Conservation (phyloP, 805 yeast species). For the Lachancea sp. region DNA sequence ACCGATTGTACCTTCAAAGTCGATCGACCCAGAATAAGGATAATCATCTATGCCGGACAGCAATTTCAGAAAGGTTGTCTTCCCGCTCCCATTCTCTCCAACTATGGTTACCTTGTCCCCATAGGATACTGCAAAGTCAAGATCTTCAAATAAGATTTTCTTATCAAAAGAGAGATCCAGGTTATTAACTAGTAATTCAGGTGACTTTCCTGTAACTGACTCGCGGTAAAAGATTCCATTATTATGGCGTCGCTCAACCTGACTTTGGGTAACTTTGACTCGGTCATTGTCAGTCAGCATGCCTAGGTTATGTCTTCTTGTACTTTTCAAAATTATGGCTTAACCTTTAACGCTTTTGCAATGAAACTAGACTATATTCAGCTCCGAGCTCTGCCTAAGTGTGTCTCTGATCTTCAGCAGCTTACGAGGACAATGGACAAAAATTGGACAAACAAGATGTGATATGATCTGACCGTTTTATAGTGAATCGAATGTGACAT, state of each 20-base stretch:
- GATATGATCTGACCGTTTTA: too few relatives aligned
- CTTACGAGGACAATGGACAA: too few relatives aligned
- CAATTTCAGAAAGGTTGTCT: conserved; percentile 42
- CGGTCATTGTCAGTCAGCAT: too few relatives aligned
- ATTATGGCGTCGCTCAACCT: conserved; percentile 6
- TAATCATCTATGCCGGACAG: conserved; percentile 34
- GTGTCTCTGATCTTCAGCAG: too few relatives aligned
- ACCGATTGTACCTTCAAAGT: conserved; percentile 14
- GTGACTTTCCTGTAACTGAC: conserved; percentile 11
- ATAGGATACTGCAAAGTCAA: conserved; percentile 12
- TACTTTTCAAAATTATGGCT: too few relatives aligned
- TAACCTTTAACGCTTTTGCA: too few relatives aligned
- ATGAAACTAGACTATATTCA: too few relatives aligned
- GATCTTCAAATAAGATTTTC: conserved; percentile 13
- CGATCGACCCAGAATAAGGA: conserved; percentile 14
- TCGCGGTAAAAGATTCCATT: conserved; percentile 14
- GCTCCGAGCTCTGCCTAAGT: too few relatives aligned
- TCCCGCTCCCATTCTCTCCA: conserved; percentile 48
- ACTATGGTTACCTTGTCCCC: conserved; percentile 37
- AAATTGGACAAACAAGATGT: too few relatives aligned
- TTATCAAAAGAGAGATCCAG: conserved; percentile 12
- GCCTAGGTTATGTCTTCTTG: too few relatives aligned
- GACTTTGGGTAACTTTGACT: too few relatives aligned
- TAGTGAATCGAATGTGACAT: too few relatives aligned
- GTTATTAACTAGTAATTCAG: conserved; percentile 9